These are phyloP conservation scores for Physaria fendleri DNA, from an alignment of 345 rosid genomes.

Conservation along the genomic window DNA sequence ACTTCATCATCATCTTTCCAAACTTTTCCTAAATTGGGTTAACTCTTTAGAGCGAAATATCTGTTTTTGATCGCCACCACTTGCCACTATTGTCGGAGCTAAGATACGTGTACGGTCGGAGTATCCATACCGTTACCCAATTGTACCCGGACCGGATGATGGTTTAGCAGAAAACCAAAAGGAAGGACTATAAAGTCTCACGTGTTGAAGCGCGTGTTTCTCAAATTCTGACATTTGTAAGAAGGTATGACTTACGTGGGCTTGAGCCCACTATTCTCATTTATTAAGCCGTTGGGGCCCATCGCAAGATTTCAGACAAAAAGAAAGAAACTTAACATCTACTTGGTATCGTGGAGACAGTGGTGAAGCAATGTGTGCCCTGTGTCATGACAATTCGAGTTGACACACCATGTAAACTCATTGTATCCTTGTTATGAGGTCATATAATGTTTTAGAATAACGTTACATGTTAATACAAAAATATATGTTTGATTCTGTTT, in stretches of 20 bases:
- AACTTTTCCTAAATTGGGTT: slow-evolving; percentile 17
- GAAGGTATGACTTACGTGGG: neutral
- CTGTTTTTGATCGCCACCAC: slow-evolving; percentile 18
- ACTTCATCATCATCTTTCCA: slow-evolving; percentile 6
- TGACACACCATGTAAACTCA: neutral
- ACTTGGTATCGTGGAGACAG: neutral
- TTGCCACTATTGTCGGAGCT: slow-evolving; percentile 2
- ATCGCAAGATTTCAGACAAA: neutral
- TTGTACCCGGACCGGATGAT: neutral
- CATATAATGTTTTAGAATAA: neutral
- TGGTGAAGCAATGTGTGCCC: neutral
- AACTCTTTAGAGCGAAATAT: slow-evolving; percentile 20
- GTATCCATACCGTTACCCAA: neutral
- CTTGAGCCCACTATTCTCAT: slow-evolving; percentile 4
- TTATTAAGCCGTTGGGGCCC: neutral
- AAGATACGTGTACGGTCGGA: slow-evolving; percentile 21
- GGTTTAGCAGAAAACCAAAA: neutral
- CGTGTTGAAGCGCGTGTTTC: neutral
- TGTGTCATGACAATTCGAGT: neutral
- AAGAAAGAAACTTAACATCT: neutral
- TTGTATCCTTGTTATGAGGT: neutral
- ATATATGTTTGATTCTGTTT: neutral
- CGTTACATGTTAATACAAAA: neutral
- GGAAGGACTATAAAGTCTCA: neutral
- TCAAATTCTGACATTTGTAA: neutral